Evolutionary conservation across 441 rosid species (phyloP).

Genomic region (Heliophila coronopifolia): DNA sequence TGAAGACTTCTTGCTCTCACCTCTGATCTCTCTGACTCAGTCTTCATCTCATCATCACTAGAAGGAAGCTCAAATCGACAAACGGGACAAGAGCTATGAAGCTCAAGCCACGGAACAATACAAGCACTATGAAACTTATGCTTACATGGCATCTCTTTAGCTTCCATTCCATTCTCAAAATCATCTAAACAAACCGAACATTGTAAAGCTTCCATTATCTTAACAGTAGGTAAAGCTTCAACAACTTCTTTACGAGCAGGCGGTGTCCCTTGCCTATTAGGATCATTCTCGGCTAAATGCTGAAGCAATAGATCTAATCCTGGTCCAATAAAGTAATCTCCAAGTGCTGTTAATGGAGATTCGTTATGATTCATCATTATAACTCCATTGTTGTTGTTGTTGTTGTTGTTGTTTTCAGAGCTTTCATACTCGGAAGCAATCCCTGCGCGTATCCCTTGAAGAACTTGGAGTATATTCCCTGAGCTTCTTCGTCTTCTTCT

Average conservation of each 20-base stretch:
- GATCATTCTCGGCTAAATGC: slow-evolving; percentile 51
- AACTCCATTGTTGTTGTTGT: too few species aligned
- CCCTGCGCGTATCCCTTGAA: slow-evolving; percentile 62
- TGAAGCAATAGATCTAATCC: slow-evolving; percentile 52
- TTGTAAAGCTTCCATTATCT: slow-evolving; percentile 36
- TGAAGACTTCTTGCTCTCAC: slow-evolving; percentile 25
- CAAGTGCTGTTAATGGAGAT: slow-evolving; percentile 59
- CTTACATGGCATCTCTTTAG: slow-evolving; percentile 60
- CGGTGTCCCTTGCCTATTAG: slow-evolving; percentile 46
- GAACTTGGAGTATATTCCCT: slow-evolving; percentile 47
- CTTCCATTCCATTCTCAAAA: slow-evolving; percentile 43
- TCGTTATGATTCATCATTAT: slow-evolving; percentile 38
- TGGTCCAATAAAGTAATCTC: slow-evolving; percentile 58
- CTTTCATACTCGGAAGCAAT: slow-evolving; percentile 43
- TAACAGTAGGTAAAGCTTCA: slow-evolving; percentile 39
- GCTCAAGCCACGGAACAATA: slow-evolving; percentile 63
- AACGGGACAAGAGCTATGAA: slow-evolving; percentile 66
- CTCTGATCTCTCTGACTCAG: slow-evolving; percentile 39
- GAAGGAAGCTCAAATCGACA: slow-evolving; percentile 50
- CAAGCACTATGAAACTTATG: slow-evolving; percentile 60
- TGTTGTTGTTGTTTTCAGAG: too few species aligned
- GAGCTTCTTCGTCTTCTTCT: slow-evolving; percentile 62
- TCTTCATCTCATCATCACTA: slow-evolving; percentile 37
- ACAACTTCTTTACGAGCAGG: slow-evolving; percentile 50
- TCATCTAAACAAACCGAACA: slow-evolving; percentile 63